Conservation (phyloP, 805 yeast genomes). For the Candida multigemmis region DNA sequence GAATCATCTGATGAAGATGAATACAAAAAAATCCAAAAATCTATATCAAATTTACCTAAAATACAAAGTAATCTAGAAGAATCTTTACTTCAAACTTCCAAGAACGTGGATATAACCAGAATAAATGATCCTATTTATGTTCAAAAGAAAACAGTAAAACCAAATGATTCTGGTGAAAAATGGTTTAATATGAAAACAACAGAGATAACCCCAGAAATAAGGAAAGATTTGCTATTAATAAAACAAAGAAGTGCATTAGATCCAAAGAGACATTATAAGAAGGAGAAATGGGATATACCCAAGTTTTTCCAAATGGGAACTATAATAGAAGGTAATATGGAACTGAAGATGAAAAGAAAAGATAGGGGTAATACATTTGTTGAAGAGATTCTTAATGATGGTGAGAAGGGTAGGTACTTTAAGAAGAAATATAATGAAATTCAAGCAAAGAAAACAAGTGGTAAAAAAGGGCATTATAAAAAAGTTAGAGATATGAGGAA, state of each 20-base stretch:
- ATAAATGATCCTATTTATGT: constrained; percentile 40
- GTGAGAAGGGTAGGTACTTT: constrained; percentile 63
- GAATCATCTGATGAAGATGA: constrained; percentile 8
- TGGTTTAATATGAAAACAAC: constrained; percentile 82
- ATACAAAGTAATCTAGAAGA: constrained; percentile 22
- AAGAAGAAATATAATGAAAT: constrained; percentile 78
- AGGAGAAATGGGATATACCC: constrained; percentile 70
- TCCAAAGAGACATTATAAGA: constrained; percentile 91
- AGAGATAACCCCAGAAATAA: constrained; percentile 61
- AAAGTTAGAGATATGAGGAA: constrained; percentile 54
- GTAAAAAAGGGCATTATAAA: constrained; percentile 61
- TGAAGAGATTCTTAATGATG: constrained; percentile 74
- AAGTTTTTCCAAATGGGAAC: constrained; percentile 86
- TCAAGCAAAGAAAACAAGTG: constrained; percentile 52
- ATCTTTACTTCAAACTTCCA: constrained; percentile 7
- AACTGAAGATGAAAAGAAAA: constrained; percentile 58
- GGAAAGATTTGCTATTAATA: constrained; percentile 69
- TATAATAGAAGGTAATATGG: constrained; percentile 72
- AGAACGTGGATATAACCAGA: constrained; percentile 12
- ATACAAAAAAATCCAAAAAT: constrained; percentile 24
- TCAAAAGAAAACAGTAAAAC: constrained; percentile 8
- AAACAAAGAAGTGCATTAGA: constrained; percentile 87
- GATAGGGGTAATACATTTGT: constrained; percentile 73
- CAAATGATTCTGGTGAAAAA: constrained; percentile 38
- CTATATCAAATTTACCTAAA: constrained; percentile 30